Conservation (phyloP, 768 basidiomycete genomes). For the Phaeotremella fagi region DNA sequence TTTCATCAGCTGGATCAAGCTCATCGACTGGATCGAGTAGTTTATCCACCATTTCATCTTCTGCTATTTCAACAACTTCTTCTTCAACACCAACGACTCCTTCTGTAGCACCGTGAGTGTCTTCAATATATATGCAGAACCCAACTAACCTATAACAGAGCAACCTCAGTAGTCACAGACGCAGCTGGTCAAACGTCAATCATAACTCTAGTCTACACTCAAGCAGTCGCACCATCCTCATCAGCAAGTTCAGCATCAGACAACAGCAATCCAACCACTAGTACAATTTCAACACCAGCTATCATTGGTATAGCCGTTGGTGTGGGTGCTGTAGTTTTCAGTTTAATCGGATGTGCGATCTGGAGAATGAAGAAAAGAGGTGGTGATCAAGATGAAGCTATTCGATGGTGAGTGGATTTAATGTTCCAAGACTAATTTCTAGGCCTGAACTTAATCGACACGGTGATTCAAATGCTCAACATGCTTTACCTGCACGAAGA, state of each 20-base stretch:
- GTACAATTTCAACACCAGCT: slow-evolving; percentile 28
- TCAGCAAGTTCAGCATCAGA: slow-evolving; percentile 3
- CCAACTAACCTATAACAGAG: background rate
- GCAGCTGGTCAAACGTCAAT: slow-evolving; percentile 31
- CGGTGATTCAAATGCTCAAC: slow-evolving; percentile 41
- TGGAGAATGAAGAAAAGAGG: slow-evolving; percentile 43
- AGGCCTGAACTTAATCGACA: slow-evolving; percentile 47
- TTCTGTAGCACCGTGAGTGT: background rate
- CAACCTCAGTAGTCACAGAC: slow-evolving; percentile 13
- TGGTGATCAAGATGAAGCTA: slow-evolving; percentile 44
- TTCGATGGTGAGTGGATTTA: slow-evolving; percentile 34
- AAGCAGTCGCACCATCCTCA: slow-evolving; percentile 14
- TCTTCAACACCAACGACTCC: background rate
- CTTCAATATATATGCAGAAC: background rate
- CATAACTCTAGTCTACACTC: slow-evolving; percentile 32
- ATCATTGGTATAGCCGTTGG: slow-evolving; percentile 44
- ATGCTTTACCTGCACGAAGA: slow-evolving; percentile 42
- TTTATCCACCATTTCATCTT: background rate
- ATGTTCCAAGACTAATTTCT: background rate
- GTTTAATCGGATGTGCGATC: slow-evolving; percentile 34
- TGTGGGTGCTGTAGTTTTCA: slow-evolving; percentile 40
- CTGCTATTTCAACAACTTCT: background rate
- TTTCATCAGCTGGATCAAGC: background rate
- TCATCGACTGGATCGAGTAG: background rate
- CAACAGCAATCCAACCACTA: slow-evolving; percentile 15